phyloP scores from a whole-genome alignment of 179 eudicot genomes.

The Silene noctiflora region DNA sequence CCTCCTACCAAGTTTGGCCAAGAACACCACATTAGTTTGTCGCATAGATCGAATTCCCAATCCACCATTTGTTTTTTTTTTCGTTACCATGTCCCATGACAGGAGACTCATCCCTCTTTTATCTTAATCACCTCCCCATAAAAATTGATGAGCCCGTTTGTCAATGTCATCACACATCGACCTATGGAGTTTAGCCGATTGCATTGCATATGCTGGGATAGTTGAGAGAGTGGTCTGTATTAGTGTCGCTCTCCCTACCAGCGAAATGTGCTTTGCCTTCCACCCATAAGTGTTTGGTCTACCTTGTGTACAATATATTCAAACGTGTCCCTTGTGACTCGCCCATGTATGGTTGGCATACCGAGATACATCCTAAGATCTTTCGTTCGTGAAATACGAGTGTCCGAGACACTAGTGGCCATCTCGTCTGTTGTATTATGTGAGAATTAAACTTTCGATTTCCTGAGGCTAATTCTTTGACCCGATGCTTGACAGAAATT shows the following conservation, averaged over 20 bases:
- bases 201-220: not conserved
- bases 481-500: not conserved
- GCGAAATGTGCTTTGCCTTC: not conserved
- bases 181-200: not conserved
- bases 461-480: not conserved
- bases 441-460: not conserved
- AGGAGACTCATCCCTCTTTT: not conserved
- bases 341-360: not conserved
- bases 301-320: not conserved
- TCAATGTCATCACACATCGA: constrained; percentile 3
- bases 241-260: not conserved
- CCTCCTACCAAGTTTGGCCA: too few relatives aligned
- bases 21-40: too few relatives aligned
- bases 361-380: too few relatives aligned
- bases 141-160: not conserved
- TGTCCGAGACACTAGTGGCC: not conserved
- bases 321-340: not conserved
- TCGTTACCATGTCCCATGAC: not conserved
- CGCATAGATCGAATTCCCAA: not conserved
- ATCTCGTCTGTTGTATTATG: not conserved
- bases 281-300: not conserved
- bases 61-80: not conserved
- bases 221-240: not conserved
- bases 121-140: not conserved
- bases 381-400: not conserved